Percentiles rank a stretch among this genome's conserved stretches.
These are phyloP conservation scores for Saturnispora dispora DNA, from an alignment of 805 yeast species.

Conservation along the genomic window DNA sequence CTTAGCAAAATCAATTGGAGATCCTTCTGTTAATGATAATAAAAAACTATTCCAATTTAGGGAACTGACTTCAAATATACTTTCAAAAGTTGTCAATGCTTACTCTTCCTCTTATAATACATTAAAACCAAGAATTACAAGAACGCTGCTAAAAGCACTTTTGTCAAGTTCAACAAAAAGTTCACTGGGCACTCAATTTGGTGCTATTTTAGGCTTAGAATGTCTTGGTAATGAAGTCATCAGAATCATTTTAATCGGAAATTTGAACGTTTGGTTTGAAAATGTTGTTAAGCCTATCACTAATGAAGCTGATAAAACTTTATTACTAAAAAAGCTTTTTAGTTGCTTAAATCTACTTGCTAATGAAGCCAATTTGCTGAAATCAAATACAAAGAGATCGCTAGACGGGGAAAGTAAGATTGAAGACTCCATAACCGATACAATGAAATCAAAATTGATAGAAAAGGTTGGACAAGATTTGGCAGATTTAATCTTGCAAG, in stretches of 20 bases:
- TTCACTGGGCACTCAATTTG: constrained; percentile 85
- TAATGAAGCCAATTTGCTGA: constrained; percentile 23
- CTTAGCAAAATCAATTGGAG: constrained; percentile 81
- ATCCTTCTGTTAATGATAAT: constrained; percentile 15
- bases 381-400: constrained; percentile 9
- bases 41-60: constrained; percentile 52
- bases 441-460: constrained; percentile 34
- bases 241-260: constrained; percentile 75
- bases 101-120: constrained; percentile 85
- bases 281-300: constrained; percentile 38
- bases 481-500: constrained; percentile 39
- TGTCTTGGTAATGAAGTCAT: constrained; percentile 84
- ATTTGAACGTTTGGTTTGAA: constrained; percentile 67
- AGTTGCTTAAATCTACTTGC: constrained; percentile 46
- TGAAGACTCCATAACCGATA: constrained; percentile 5
- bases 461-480: constrained; percentile 56
- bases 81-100: constrained; percentile 66
- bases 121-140: constrained; percentile 83
- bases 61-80: constrained; percentile 77
- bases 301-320: constrained; percentile 14
- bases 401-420: constrained; percentile 21
- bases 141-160: constrained; percentile 87
- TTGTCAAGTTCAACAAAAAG: constrained; percentile 59
- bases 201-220: constrained; percentile 77
- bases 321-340: constrained; percentile 29